Evolutionary conservation across 2,329 filamentous ascomycete genomes (phyloP).

Genomic region (Paraphoma chrysanthemicola): DNA sequence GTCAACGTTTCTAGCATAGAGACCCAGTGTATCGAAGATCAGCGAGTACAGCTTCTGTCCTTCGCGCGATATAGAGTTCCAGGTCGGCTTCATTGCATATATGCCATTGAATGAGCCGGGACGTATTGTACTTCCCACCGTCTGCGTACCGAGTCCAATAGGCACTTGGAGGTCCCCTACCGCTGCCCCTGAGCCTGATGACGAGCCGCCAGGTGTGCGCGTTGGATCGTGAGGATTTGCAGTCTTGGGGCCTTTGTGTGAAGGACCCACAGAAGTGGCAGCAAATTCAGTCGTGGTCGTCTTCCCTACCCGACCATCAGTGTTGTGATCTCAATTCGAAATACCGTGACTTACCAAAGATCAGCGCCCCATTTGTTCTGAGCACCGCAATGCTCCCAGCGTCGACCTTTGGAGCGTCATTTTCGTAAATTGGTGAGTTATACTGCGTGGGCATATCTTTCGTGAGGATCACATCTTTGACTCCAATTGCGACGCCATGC

Average conservation of each 20-base stretch:
- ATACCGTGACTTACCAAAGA: slow-evolving; percentile 50
- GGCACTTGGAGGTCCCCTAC: slow-evolving; percentile 71
- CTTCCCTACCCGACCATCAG: slow-evolving; percentile 38
- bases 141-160: slow-evolving; percentile 69
- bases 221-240: slow-evolving; percentile 62
- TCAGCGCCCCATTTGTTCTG: slow-evolving; percentile 62
- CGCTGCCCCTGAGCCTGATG: slow-evolving; percentile 70
- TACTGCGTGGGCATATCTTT: slow-evolving; percentile 67
- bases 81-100: slow-evolving; percentile 72
- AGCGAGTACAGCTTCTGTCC: slow-evolving; percentile 66
- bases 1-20: slow-evolving; percentile 64
- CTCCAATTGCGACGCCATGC: slow-evolving; percentile 64
- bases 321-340: background rate
- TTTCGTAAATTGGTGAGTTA: slow-evolving; percentile 63
- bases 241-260: slow-evolving; percentile 53
- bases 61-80: slow-evolving; percentile 68
- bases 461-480: slow-evolving; percentile 65
- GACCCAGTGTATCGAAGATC: slow-evolving; percentile 67
- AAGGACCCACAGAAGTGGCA: slow-evolving; percentile 57
- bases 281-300: slow-evolving; percentile 72
- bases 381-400: slow-evolving; percentile 61
- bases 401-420: slow-evolving; percentile 56
- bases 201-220: slow-evolving; percentile 71
- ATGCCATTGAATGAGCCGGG: slow-evolving; percentile 71
- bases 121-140: slow-evolving; percentile 68